Conservation (phyloP, 2,329 filamentous ascomycete species). For the Sarocladiaceae sp. region DNA sequence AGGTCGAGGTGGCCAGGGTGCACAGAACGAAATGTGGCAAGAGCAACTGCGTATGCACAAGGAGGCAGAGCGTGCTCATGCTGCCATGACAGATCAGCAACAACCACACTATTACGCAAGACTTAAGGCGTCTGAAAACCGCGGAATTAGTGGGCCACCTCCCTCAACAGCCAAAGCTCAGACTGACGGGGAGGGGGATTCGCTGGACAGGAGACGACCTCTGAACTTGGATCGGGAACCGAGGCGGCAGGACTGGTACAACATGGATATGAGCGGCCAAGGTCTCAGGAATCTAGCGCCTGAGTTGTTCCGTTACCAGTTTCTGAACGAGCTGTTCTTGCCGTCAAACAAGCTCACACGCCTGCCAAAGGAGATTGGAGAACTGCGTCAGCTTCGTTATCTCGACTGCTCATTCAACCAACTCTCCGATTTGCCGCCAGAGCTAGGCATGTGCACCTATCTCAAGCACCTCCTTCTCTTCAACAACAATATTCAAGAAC, state of each 20-base stretch:
- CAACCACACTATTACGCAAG: constrained; percentile 69
- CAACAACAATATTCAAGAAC: constrained; percentile 78
- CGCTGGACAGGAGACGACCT: constrained; percentile 54
- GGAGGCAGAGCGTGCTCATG: constrained; percentile 68
- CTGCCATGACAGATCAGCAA: constrained; percentile 64
- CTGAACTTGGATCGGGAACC: constrained; percentile 63
- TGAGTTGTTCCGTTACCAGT: constrained; percentile 80
- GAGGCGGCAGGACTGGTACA: constrained; percentile 82
- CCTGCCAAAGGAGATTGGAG: constrained; percentile 77
- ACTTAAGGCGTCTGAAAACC: constrained; percentile 65
- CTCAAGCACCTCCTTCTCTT: constrained; percentile 82
- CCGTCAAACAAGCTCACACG: constrained; percentile 85
- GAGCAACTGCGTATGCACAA: constrained; percentile 80
- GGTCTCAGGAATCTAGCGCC: constrained; percentile 78
- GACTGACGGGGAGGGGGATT: constrained; percentile 48
- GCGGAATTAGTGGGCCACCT: constrained; percentile 56
- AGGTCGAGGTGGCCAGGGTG: constrained; percentile 45
- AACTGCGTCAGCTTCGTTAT: constrained; percentile 73
- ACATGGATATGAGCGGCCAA: constrained; percentile 94
- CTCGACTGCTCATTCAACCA: constrained; percentile 90
- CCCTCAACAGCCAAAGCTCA: constrained; percentile 43
- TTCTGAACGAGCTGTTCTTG: constrained; percentile 88
- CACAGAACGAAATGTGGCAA: constrained; percentile 72
- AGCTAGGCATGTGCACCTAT: constrained; percentile 96
- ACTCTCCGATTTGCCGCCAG: constrained; percentile 73